Conservation (phyloP, 129 eudicot species). For the Daucus carota region DH1_v3.0 NC_030385.2:32092001-32092500, state of each 20-base stretch:
- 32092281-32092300: conserved; percentile 22
- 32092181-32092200: background rate
- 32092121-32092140: conserved; percentile 19
- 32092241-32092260: conserved; percentile 52
- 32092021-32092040: conserved; percentile 22
- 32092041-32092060: conserved; percentile 81
- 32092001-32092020: conserved; percentile 15
- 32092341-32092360: conserved; percentile 36
- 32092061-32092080: conserved; percentile 50
- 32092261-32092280: conserved; percentile 34
- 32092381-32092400: conserved; percentile 17
- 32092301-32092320: conserved; percentile 57
- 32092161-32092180: background rate
- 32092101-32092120: conserved; percentile 22
- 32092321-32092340: conserved; percentile 89
- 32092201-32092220: conserved; percentile 33
- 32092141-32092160: background rate
- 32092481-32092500: conserved; percentile 25
- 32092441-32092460: no score
- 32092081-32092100: conserved; percentile 28
- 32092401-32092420: background rate
- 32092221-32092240: conserved; percentile 60
- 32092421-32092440: background rate
- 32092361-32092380: conserved; percentile 40
- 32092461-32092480: background rate